These are phyloP conservation scores for Globisporangium cystogenes DNA, from an alignment of 352 stramenopile species.

Conservation along the genomic window DNA sequence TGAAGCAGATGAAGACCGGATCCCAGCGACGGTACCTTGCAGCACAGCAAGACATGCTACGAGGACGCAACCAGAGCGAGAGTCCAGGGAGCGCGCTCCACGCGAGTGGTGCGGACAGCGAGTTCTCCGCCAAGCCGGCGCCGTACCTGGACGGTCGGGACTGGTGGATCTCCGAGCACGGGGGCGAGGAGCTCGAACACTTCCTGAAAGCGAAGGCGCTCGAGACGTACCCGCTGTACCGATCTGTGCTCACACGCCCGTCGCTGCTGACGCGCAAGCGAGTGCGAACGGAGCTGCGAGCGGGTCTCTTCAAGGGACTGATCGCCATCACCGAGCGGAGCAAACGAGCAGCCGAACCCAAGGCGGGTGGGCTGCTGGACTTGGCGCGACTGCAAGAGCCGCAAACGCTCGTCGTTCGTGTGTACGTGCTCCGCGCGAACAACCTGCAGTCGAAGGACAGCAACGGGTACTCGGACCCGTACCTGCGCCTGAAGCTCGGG, in stretches of 20 bases:
- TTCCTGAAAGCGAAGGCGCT: constrained; percentile 65
- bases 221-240: constrained; percentile 68
- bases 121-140: constrained; percentile 9
- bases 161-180: constrained; percentile 68
- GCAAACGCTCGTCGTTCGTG: constrained; percentile 50
- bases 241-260: constrained; percentile 49
- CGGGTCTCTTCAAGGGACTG: constrained; percentile 80
- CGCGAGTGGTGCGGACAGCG: constrained; percentile 7
- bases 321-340: constrained; percentile 46
- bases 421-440: constrained; percentile 68
- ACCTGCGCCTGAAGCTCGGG: constrained; percentile 70
- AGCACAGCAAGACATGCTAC: constrained; percentile 36
- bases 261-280: constrained; percentile 48
- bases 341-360: constrained; percentile 2
- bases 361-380: constrained; percentile 27
- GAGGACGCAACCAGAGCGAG: not conserved
- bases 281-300: constrained; percentile 46
- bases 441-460: constrained; percentile 78
- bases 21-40: constrained; percentile 51
- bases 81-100: not conserved
- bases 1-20: constrained; percentile 36
- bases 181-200: constrained; percentile 74
- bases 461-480: constrained; percentile 79
- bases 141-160: constrained; percentile 58
- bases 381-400: constrained; percentile 42